Evolutionary conservation across 1,284 basidiomycete genomes (phyloP), one percentile per base, ranked within the genome.

Genomic region (Ustilago cynodontis): DNA sequence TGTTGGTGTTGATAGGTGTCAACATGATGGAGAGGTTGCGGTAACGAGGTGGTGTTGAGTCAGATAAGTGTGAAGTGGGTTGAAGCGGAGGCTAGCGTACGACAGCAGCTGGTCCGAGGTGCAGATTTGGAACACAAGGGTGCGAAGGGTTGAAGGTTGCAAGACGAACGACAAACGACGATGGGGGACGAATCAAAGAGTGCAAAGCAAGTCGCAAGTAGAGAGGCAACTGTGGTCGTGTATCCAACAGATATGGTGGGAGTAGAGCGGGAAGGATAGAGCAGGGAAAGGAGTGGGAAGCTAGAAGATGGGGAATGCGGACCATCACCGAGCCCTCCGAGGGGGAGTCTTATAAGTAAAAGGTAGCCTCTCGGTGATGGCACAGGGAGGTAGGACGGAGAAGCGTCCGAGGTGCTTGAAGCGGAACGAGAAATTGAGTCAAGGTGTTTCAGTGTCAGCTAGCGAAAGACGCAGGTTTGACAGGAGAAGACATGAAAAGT

Each of bases 251-350:
- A 66, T 62, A 69, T 75, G 67, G 50, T 70, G 72, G 59, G 63
- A 75, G 72, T 70, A 53, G 58, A 24, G 24, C 51, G 33, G 45
- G 56, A 37, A 59, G 28, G 29, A 28, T 20, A 52, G 51, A 29
- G 47, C 8, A 39, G 33, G 64, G 37, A 59, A 55, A 35, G 52
- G 47, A 58, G 39, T 52, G 47, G 57, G 37, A 63, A 56, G 51
- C 29, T 57, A 59, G 71, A 65, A n/a, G 66, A 45, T 53, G 47
- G 52, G 60, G 56, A 59, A 65, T 65, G 61, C 55, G 62, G 58
- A 65, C 56, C 58, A 71, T 76, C 67, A 67, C 73, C 68, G 73
- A 76, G 73, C 47, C 59, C 53, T 76, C 73, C 73, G 73, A 76
- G 73, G 67, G 71, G 55, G 31, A 26, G 54, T 39, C 47, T 76